Base-by-base conservation (phyloP, 1,284 basidiomycete species). In the Papiliotrema flavescens region DNA sequence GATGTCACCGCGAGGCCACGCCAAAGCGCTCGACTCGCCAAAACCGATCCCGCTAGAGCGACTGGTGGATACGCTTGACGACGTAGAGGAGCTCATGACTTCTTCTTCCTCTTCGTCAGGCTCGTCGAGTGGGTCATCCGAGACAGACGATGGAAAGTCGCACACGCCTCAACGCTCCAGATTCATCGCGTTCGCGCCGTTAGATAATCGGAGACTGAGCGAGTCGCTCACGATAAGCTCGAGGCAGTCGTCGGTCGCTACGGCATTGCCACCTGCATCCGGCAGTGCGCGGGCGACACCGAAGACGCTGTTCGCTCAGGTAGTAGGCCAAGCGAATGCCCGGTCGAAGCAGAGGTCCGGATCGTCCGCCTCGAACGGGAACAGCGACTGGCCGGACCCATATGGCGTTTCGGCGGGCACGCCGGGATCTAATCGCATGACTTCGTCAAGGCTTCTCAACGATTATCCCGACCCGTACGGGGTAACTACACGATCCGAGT, bases 381-480 rank as follows among this genome's bases (percentile, higher is more conserved):
- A 48, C 22, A 28, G 28, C 28, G 53, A 56, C 32, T 56, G 54
- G 26, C 56, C 56, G 23, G 56, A 54, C 37, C 56, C 56, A 15
- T 53, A 53, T 24, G 51, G 51, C 8, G 41, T 51, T 7, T 19
- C 39, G 8, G 7, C 42, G 19, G n/a, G 14, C 11, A 45, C 42
- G 22, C 49, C 49, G 19, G 43, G 28, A 2, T 37, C 43, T 15
- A 41, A 26, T 19, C 7, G 51, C 11, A 26, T 47, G 24, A 28
- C 20, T n/a, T 41, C 49, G 17, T 53, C 51, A 8, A 46, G 47
- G 22, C 19, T 36, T 2, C n/a, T 52, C 20, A 39, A 36, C 17
- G 59, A 68, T 50, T 65, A 61, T 37, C 63, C 65, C 6, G 65
- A 69, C 43, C 63, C 67, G 4, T 67, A 67, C 47, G 65, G 65